Evolutionary conservation across 257 asterid species (phyloP).

Genomic region (Solanum virginianum): DNA sequence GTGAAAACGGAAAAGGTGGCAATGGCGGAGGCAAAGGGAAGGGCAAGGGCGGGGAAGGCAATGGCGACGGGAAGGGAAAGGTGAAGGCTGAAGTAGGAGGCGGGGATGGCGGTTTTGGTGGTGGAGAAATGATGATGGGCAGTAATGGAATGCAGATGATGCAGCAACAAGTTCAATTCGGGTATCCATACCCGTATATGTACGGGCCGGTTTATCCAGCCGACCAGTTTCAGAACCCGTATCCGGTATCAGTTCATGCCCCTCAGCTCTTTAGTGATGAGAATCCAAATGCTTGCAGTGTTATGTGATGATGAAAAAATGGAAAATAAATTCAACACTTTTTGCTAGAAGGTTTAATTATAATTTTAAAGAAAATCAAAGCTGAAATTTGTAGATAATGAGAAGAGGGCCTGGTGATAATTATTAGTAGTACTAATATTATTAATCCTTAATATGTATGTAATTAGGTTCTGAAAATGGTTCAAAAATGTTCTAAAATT

Average conservation of each 20-base stretch:
- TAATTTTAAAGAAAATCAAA: background rate
- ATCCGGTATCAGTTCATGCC: constrained; percentile 15
- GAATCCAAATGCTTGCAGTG: constrained; percentile 37
- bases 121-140: constrained; percentile 6
- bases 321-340: background rate
- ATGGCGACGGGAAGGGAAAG: background rate
- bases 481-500: background rate
- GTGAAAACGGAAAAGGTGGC: background rate
- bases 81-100: background rate
- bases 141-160: constrained; percentile 3
- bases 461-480: background rate
- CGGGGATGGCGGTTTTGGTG: background rate
- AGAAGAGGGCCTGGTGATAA: background rate
- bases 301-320: constrained; percentile 26
- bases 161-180: constrained; percentile 6
- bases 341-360: background rate
- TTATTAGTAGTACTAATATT: background rate
- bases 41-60: background rate
- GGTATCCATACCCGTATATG: constrained; percentile 16
- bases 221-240: constrained; percentile 22
- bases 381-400: background rate
- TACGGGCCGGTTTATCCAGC: constrained; percentile 23
- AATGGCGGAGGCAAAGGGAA: constrained; percentile 1
- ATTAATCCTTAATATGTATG: background rate
- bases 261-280: constrained; percentile 42